Evolutionary conservation across 2,329 filamentous ascomycete species (phyloP).

Genomic region (Sclerotinia nivalis): DNA sequence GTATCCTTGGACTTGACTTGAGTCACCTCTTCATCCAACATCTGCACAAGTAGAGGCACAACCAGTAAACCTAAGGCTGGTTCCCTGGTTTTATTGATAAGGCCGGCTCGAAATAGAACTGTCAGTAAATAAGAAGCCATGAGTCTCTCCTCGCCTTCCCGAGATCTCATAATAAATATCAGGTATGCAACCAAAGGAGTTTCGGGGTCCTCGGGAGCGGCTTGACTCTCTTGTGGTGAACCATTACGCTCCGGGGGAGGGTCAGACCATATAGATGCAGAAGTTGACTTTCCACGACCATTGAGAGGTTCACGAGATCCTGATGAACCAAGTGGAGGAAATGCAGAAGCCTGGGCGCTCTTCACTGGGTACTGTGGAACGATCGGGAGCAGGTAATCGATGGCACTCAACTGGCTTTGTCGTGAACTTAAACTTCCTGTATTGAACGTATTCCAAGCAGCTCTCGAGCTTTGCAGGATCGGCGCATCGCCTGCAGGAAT

Average conservation of each 20-base stretch:
- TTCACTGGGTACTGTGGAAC: constrained; percentile 49
- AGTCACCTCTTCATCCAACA: constrained; percentile 57
- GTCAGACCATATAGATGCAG: constrained; percentile 10
- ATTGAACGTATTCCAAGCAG: constrained; percentile 56
- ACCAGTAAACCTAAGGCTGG: constrained; percentile 65
- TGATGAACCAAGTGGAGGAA: constrained; percentile 54
- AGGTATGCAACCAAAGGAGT: constrained; percentile 74
- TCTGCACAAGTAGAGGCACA: constrained; percentile 67
- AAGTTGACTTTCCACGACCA: constrained; percentile 29
- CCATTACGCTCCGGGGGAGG: constrained; percentile 1
- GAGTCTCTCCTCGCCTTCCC: constrained; percentile 59
- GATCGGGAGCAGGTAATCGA: constrained; percentile 66
- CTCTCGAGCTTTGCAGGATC: constrained; percentile 49
- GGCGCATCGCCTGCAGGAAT: constrained; percentile 51
- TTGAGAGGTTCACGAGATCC: constrained; percentile 42
- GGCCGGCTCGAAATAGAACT: constrained; percentile 66
- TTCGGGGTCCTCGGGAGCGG: constrained; percentile 60
- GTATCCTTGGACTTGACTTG: constrained; percentile 46
- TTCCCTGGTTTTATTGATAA: constrained; percentile 65
- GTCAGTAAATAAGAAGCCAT: constrained; percentile 70
- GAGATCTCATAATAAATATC: constrained; percentile 61
- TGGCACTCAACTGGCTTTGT: constrained; percentile 51
- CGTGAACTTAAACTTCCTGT: constrained; percentile 48
- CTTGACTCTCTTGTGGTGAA: constrained; percentile 36
- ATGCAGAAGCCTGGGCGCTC: constrained; percentile 47